Evolutionary conservation across 768 basidiomycete genomes (phyloP).

Genomic region (Sutorius australiensis): DNA sequence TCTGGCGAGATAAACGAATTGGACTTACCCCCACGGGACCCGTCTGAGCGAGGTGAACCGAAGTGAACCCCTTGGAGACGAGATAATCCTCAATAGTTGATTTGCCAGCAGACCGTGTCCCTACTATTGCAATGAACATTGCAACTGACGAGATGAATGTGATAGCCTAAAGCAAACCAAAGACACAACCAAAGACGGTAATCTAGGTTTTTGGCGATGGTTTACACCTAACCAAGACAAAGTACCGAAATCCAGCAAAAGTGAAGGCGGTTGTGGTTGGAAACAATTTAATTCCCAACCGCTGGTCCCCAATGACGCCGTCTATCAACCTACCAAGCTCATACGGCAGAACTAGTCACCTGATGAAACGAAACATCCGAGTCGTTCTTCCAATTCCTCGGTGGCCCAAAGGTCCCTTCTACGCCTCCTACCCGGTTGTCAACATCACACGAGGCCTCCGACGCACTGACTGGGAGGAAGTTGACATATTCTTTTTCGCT

Average conservation of each 20-base stretch:
- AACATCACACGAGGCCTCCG: slow-evolving; percentile 24
- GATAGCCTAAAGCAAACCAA: not conserved
- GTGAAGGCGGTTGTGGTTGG: not conserved
- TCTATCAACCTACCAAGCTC: not conserved
- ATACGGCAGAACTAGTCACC: not conserved
- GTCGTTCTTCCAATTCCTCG: not conserved
- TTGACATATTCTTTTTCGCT: slow-evolving; percentile 36
- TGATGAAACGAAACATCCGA: not conserved
- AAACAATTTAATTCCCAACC: too few species aligned
- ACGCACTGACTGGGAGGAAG: slow-evolving; percentile 9
- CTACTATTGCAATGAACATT: slow-evolving; percentile 71
- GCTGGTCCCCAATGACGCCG: too few species aligned
- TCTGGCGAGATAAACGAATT: not conserved
- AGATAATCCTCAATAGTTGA: slow-evolving; percentile 58
- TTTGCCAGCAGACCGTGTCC: slow-evolving; percentile 61
- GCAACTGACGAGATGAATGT: not conserved
- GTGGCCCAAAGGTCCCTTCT: not conserved
- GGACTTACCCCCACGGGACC: slow-evolving; percentile 18
- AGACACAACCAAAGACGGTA: not conserved
- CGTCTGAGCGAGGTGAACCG: slow-evolving; percentile 38
- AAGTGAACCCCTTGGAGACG: slow-evolving; percentile 52
- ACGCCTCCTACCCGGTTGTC: slow-evolving; percentile 6
- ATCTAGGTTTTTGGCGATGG: too few species aligned
- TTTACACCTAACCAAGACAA: not conserved
- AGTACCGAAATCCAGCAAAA: not conserved